Base-by-base conservation (phyloP, 2,329 filamentous ascomycete species). In the Botrytis fragariae region DNA sequence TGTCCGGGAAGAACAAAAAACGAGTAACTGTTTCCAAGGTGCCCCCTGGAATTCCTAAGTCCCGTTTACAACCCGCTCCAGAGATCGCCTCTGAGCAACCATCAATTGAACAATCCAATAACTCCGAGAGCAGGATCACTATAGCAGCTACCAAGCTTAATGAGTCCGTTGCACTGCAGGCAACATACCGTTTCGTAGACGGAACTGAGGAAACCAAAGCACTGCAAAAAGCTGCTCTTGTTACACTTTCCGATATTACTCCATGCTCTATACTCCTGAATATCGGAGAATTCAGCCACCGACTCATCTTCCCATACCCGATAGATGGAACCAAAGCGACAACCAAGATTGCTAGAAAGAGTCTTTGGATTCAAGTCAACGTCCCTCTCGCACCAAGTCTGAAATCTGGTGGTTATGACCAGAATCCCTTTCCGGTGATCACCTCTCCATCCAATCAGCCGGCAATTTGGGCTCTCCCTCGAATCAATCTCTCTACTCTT, bases 311-410 rank as follows among this genome's bases (percentile, higher is more conserved):
- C 7, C 69, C 69, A 18, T 65, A 37, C 32, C 60, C 69, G 29
- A 71, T 65, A 25, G 22, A 71, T 35, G 69, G 39, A 25, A 16
- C 60, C 3, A 71, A 71, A 32, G 44, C 59, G n/a, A 65, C n/a
- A 22, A 51, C 44, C 4, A 61, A 29, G 22, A 71, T 51, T 54
- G 69, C 69, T 7, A 29, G 57, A 54, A 71, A 71, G 32, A 71
- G 59, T 25, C 69, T 35, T 22, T 65, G 69, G 69, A 71, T 71
- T 39, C 29, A 71, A 65, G 57, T 71, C 44, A 65, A 39, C 29
- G 69, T 65, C 16, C 69, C 69, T 25, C 20, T 67, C 18, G 62
- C 48, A 32, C 32, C 37, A 32, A 29, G 48, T 44, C 25, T 69
- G 22, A 44, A n/a, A 25, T 18, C 62, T 37, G 45, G 71, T 25